Evolutionary conservation across 1,284 basidiomycete genomes (phyloP).

Genomic region (Apiotrichum porosum): DNA sequence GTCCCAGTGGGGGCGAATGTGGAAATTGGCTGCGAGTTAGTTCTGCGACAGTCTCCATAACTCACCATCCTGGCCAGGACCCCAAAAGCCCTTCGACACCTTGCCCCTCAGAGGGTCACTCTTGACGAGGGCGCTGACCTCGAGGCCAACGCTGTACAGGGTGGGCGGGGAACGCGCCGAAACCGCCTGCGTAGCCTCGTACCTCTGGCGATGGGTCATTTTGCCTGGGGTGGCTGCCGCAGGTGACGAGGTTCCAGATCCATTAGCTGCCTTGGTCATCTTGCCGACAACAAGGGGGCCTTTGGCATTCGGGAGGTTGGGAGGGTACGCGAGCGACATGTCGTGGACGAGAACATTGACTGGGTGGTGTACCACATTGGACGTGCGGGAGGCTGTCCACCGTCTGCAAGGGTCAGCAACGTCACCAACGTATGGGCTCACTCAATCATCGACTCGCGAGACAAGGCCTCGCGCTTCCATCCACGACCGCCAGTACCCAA

Average conservation of each 20-base stretch:
- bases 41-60: not conserved
- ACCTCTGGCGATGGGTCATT: constrained; percentile 38
- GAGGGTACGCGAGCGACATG: constrained; percentile 42
- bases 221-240: constrained; percentile 14
- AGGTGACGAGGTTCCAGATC: not conserved
- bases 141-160: constrained; percentile 37
- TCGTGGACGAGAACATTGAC: constrained; percentile 32
- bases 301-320: constrained; percentile 7
- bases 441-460: constrained; percentile 43
- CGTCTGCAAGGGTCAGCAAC: constrained; percentile 21
- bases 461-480: constrained; percentile 18
- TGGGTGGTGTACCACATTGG: constrained; percentile 33
- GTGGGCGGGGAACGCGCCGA: constrained; percentile 37
- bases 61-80: constrained; percentile 40
- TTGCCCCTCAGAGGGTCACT: constrained; percentile 45
- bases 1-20: constrained; percentile 38
- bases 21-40: constrained; percentile 33
- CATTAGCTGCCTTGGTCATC: constrained; percentile 2
- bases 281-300: constrained; percentile 30
- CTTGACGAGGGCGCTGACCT: constrained; percentile 34
- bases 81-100: constrained; percentile 45
- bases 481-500: constrained; percentile 13
- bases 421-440: constrained; percentile 15
- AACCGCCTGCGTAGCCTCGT: constrained; percentile 39
- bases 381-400: constrained; percentile 35